Evolutionary conservation across 768 basidiomycete genomes (phyloP).

Genomic region (Multifurca ochricompacta): DNA sequence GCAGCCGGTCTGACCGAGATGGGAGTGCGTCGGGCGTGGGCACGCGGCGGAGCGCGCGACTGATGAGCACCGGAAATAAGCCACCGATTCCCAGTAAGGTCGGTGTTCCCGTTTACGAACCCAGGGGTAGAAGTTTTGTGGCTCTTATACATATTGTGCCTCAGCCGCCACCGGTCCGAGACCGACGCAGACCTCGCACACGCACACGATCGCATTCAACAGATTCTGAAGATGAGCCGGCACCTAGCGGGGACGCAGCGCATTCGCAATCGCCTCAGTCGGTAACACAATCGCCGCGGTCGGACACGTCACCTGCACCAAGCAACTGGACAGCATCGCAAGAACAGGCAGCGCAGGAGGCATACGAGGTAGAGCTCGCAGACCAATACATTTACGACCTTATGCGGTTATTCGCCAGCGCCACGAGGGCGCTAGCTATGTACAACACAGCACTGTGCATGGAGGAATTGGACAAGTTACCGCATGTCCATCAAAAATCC

Average conservation of each 20-base stretch:
- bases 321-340: constrained; percentile 57
- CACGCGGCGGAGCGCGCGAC: constrained; percentile 66
- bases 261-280: constrained; percentile 50
- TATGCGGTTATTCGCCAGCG: constrained; percentile 73
- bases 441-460: constrained; percentile 75
- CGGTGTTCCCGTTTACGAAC: constrained; percentile 15
- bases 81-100: constrained; percentile 49
- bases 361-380: constrained; percentile 63
- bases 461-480: constrained; percentile 68
- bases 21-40: constrained; percentile 35
- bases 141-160: background rate
- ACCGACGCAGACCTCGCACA: constrained; percentile 49
- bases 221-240: constrained; percentile 64
- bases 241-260: constrained; percentile 39
- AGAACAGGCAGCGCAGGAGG: constrained; percentile 64
- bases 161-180: constrained; percentile 39
- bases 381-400: constrained; percentile 80
- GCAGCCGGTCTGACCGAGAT: constrained; percentile 44
- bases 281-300: constrained; percentile 30
- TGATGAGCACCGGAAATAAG: constrained; percentile 53
- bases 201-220: constrained; percentile 52
- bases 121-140: background rate
- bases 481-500: constrained; percentile 62
- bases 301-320: constrained; percentile 52
- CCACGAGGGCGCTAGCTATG: constrained; percentile 61